Evolutionary conservation across 345 rosid genomes (phyloP).

Genomic region (Physaria fendleri): DNA sequence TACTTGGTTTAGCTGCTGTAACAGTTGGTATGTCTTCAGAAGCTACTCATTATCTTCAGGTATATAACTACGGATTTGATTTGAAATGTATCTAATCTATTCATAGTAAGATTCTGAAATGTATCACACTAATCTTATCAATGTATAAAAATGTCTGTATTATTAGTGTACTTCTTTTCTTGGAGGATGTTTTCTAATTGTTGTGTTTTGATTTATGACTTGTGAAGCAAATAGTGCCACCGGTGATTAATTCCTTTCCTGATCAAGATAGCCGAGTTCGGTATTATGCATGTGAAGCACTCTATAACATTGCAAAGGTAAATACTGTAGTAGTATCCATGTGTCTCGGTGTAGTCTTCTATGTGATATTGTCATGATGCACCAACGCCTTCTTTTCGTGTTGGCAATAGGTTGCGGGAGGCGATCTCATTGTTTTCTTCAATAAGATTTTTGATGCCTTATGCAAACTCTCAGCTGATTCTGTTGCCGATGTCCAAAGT

Average conservation of each 20-base stretch:
- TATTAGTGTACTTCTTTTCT: constrained; percentile 1
- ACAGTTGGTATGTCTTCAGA: constrained; percentile 88
- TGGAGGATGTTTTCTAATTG: neutral
- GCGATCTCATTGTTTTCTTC: constrained; percentile 91
- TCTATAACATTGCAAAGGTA: constrained; percentile 98
- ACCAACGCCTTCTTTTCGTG: constrained; percentile 4
- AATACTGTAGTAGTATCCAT: neutral
- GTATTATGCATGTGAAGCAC: constrained; percentile 98
- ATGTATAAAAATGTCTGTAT: neutral
- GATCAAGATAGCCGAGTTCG: constrained; percentile 99
- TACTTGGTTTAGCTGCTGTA: constrained; percentile 95
- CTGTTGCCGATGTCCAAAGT: constrained; percentile 96
- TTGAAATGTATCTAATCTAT: neutral
- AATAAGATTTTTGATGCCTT: constrained; percentile 93
- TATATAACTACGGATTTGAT: too few relatives aligned
- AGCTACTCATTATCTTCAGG: constrained; percentile 97
- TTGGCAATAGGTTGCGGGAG: constrained; percentile 82
- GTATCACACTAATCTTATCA: neutral
- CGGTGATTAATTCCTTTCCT: constrained; percentile 78
- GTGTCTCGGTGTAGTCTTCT: neutral
- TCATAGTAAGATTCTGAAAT: neutral
- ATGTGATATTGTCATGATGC: neutral
- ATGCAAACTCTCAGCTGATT: constrained; percentile 95
- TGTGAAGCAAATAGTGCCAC: constrained; percentile 88
- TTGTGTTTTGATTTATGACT: constrained; percentile 25